Evolutionary conservation across 192 early-diverging fungal genomes (phyloP), one percentile per base, ranked within the genome.

Genomic region (Backusella australiensis): DNA sequence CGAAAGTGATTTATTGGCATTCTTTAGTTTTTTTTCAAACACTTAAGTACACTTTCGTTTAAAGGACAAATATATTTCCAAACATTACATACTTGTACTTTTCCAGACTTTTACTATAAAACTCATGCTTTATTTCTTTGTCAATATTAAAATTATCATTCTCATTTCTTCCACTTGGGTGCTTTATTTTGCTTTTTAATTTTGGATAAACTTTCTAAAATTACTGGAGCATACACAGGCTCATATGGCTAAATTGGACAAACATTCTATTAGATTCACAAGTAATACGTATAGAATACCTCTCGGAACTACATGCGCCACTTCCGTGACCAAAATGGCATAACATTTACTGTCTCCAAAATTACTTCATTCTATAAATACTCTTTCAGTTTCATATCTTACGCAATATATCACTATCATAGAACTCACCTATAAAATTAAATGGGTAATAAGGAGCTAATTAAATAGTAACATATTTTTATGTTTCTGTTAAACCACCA

Each of bases 321-420:
- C 90, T 90, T 42, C 98, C 98, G 75, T 93, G 87, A 87, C 97
- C 98, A 67, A 93, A 91, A 32, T 92, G 87, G 81, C 98, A 99
- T 36, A 98, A 86, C 21, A 93, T 86, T 84, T 99, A 97, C 82
- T 97, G 96, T 81, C 34, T 98, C 95, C 65, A 97, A 85, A 26
- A 87, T 86, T 0, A 86, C 88, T 38, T 97, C 96, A 23, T 86
- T 82, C 77, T 94, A 98, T 38, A 99, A 86, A 80, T 99, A 96
- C 69, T 96, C 98, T 85, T 1, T 93, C 91, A 5, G 99, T 95
- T 6, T 91, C 85, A n/a, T 98, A 75, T 34, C 89, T 89, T 56
- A 99, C 85, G 44, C 38, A 85, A 79, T 23, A 94, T 89, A 74
- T 93, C 90, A 4, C 93, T 92, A 17, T 97, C 97, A 73, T 89